Evolutionary conservation across 805 yeast species (phyloP).

Genomic region (Lipomyces lipofer): DNA sequence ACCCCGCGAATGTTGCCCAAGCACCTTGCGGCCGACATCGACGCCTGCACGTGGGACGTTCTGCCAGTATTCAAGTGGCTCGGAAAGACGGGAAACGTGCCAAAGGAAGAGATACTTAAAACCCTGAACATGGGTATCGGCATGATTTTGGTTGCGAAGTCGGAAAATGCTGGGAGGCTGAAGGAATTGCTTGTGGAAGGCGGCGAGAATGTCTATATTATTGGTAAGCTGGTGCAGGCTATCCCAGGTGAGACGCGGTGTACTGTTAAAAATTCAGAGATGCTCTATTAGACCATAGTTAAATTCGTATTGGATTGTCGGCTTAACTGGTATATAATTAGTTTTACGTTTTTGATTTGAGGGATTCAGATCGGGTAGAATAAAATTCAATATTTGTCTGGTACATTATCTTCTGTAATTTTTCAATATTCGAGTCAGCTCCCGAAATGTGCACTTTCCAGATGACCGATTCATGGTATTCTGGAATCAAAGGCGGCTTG

Average conservation of each 20-base stretch:
- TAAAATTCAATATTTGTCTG: too few relatives aligned
- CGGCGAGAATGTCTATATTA: constrained; percentile 73
- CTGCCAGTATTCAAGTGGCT: constrained; percentile 94
- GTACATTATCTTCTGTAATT: too few relatives aligned
- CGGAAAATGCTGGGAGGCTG: constrained; percentile 61
- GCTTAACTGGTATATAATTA: too few relatives aligned
- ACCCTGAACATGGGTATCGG: constrained; percentile 97
- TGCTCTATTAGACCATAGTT: constrained; percentile 48
- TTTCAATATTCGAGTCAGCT: too few relatives aligned
- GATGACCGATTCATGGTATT: too few relatives aligned
- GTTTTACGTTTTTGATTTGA: background rate
- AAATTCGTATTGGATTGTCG: too few relatives aligned
- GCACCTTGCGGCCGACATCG: constrained; percentile 74
- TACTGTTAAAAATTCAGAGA: constrained; percentile 53
- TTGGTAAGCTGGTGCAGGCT: constrained; percentile 55
- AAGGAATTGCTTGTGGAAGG: constrained; percentile 55
- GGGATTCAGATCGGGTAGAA: too few relatives aligned
- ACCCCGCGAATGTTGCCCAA: constrained; percentile 92
- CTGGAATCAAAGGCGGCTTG: too few relatives aligned
- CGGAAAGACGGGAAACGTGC: constrained; percentile 87
- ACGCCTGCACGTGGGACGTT: constrained; percentile 76
- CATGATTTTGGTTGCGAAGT: constrained; percentile 84
- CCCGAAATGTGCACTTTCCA: too few relatives aligned
- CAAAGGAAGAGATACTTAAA: constrained; percentile 77
- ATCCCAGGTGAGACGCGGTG: constrained; percentile 46